Evolutionary conservation across 257 asterid species (phyloP).

Genomic region (Nyctanthes arbortristis): DNA sequence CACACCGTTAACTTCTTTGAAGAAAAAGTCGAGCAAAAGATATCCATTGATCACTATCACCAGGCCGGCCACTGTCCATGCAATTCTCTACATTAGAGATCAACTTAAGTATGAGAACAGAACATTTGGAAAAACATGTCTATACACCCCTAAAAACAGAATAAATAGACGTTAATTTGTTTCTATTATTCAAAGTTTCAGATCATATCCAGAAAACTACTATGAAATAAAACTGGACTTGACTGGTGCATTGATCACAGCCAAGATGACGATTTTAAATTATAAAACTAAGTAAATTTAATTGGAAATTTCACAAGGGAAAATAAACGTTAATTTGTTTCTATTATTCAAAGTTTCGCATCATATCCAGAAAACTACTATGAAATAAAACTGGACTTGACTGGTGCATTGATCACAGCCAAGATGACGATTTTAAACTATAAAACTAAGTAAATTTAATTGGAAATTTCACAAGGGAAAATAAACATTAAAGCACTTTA

Average conservation of each 20-base stretch:
- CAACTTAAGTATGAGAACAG: conserved; percentile 2
- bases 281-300: background rate
- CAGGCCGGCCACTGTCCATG: conserved; percentile 89
- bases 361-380: no score
- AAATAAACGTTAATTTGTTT: no score
- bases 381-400: no score
- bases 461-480: background rate
- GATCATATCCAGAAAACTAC: background rate
- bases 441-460: background rate
- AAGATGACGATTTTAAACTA: background rate
- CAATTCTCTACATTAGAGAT: conserved; percentile 54
- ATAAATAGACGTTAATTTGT: background rate
- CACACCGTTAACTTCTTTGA: conserved; percentile 68
- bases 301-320: background rate
- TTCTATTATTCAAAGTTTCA: background rate
- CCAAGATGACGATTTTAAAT: background rate
- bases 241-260: background rate
- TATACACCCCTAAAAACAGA: conserved; percentile 7
- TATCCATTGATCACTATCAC: conserved; percentile 92
- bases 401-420: no score
- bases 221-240: background rate
- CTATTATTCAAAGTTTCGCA: no score
- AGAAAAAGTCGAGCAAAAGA: conserved; percentile 79
- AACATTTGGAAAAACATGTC: conserved; percentile 11
- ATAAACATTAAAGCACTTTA: background rate